Conservation (phyloP, 2,329 filamentous ascomycete species). For the Diaporthe nobilis region DNA sequence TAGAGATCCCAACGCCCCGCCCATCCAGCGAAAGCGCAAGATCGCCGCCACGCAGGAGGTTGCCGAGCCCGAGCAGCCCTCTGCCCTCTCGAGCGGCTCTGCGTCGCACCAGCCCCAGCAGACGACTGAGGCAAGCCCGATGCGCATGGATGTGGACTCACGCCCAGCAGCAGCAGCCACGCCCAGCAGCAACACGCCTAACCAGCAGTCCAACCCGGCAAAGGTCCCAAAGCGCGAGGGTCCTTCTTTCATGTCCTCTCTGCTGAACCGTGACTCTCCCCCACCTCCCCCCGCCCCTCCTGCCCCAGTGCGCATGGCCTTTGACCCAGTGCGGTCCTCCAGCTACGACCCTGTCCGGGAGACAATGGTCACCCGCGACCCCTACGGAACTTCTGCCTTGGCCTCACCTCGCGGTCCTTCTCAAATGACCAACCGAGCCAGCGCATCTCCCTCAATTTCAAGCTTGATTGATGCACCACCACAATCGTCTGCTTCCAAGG, state of each 20-base stretch:
- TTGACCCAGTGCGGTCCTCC: constrained; percentile 89
- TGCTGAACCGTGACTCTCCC: constrained; percentile 68
- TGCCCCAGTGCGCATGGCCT: constrained; percentile 83
- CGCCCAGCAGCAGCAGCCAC: constrained; percentile 43
- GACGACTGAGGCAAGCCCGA: constrained; percentile 57
- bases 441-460: constrained; percentile 90
- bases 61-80: constrained; percentile 48
- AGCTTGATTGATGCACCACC: constrained; percentile 84
- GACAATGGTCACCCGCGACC: constrained; percentile 69
- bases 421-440: constrained; percentile 76
- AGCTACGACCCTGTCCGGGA: constrained; percentile 76
- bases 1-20: constrained; percentile 70
- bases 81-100: constrained; percentile 42
- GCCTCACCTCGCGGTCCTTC: constrained; percentile 66
- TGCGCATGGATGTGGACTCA: constrained; percentile 53
- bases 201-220: constrained; percentile 54
- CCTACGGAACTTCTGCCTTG: constrained; percentile 60
- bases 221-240: constrained; percentile 67
- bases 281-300: constrained; percentile 60
- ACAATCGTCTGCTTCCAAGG: constrained; percentile 53
- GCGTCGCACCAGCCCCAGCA: constrained; percentile 54
- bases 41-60: constrained; percentile 49
- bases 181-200: constrained; percentile 44
- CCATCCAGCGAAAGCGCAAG: constrained; percentile 70
- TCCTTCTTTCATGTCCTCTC: constrained; percentile 68